Conservation (phyloP, 768 basidiomycete genomes). For the Trametes cubensis region DNA sequence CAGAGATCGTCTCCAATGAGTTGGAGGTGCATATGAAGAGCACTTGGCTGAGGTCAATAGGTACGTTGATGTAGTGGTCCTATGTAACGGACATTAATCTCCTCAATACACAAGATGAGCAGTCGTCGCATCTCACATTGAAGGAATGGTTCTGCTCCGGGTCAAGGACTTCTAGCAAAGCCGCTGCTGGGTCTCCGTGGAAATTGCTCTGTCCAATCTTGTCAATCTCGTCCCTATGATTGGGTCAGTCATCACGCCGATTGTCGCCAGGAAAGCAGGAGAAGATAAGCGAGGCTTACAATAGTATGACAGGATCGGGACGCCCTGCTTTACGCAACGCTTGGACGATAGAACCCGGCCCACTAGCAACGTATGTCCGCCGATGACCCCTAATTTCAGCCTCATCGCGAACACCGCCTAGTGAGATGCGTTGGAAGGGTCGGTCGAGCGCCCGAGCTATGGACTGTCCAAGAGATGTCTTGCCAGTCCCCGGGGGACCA, state of each 20-base stretch:
- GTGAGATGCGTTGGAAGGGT: constrained; percentile 89
- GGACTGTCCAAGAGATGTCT: constrained; percentile 89
- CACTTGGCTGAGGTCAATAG: constrained; percentile 85
- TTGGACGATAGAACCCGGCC: constrained; percentile 84
- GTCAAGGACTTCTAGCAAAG: constrained; percentile 88
- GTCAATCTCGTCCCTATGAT: constrained; percentile 82
- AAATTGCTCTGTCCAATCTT: constrained; percentile 86
- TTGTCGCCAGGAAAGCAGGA: not conserved
- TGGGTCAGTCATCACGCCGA: not conserved
- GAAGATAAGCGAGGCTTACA: constrained; percentile 40
- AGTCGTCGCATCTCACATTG: constrained; percentile 49
- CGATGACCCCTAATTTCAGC: constrained; percentile 79
- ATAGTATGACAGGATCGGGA: constrained; percentile 76
- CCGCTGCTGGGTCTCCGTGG: constrained; percentile 91
- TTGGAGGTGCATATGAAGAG: constrained; percentile 95
- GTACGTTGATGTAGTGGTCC: constrained; percentile 92
- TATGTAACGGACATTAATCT: constrained; percentile 33
- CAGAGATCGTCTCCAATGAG: constrained; percentile 84
- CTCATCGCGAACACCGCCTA: constrained; percentile 93
- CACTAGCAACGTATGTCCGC: constrained; percentile 90
- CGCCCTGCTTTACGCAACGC: constrained; percentile 84
- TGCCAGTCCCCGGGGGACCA: constrained; percentile 90
- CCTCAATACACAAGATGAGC: not conserved
- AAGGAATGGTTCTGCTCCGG: constrained; percentile 91
- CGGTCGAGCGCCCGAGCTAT: constrained; percentile 81